phyloP scores from a whole-genome alignment of 148 eudicot genomes.

The Pouteria glomerata region DNA sequence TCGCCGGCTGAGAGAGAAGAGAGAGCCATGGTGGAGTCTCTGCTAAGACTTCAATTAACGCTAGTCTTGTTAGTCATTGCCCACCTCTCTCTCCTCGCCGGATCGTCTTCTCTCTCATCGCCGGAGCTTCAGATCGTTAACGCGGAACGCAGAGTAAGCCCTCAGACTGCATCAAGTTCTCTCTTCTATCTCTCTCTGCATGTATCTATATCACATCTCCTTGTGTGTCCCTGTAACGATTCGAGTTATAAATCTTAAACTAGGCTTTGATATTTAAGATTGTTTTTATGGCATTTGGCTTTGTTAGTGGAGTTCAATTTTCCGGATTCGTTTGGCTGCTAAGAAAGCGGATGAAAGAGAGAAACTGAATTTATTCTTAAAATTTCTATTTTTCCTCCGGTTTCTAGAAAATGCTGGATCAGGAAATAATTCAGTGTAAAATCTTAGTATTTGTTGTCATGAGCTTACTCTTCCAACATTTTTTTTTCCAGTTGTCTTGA shows the following conservation, averaged over 20 bases:
- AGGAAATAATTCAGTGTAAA: not conserved
- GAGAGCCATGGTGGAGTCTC: no score
- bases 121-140: slow-evolving; percentile 60
- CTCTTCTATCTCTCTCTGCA: not conserved
- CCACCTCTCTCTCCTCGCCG: slow-evolving; percentile 19
- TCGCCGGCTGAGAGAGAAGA: no score
- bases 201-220: not conserved
- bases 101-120: slow-evolving; percentile 27
- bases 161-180: not conserved
- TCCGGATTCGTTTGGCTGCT: not conserved
- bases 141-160: slow-evolving; percentile 82
- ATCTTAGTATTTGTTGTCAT: no score
- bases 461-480: no score
- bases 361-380: not conserved
- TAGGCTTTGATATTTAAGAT: not conserved
- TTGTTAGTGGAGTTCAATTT: no score
- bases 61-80: no score
- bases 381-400: not conserved
- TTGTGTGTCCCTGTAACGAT: not conserved
- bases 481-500: no score
- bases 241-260: not conserved
- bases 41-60: no score
- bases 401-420: not conserved
- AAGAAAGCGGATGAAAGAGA: not conserved
- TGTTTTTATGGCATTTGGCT: not conserved